These are phyloP conservation scores for Eucalyptus grandis DNA, from an alignment of 345 rosid genomes.

Conservation along the genomic window DNA sequence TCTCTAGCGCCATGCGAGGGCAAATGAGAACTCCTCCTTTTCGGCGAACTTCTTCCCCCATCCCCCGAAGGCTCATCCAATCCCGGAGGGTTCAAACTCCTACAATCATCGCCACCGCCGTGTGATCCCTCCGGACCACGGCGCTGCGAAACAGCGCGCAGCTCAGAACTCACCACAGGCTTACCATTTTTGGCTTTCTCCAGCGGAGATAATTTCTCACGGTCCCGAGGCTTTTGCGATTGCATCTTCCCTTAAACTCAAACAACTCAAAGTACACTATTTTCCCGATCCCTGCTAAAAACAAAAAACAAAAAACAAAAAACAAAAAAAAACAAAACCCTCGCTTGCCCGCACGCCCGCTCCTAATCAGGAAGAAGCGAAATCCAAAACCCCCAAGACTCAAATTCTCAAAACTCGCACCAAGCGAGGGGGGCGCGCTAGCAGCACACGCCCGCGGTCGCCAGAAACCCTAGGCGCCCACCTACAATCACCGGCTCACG, in stretches of 20 bases:
- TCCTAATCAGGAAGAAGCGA: neutral
- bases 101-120: neutral
- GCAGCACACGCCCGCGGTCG: neutral
- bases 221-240: constrained; percentile 25
- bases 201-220: constrained; percentile 4
- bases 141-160: neutral
- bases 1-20: constrained; percentile 14
- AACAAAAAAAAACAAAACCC: neutral
- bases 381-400: neutral
- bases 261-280: neutral
- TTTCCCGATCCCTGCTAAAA: neutral
- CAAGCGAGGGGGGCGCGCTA: neutral
- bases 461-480: neutral
- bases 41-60: constrained; percentile 5
- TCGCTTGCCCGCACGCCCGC: neutral
- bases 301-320: neutral
- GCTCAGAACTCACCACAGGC: constrained; percentile 5
- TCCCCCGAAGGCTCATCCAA: neutral
- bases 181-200: neutral
- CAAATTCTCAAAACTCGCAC: neutral
- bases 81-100: constrained; percentile 29
- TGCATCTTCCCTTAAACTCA: constrained; percentile 18
- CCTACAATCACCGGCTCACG: neutral
- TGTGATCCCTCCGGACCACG: constrained; percentile 5
- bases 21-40: constrained; percentile 14